Conservation (phyloP, 2,329 filamentous ascomycete genomes). For the Corniculantispora saksenae region DNA sequence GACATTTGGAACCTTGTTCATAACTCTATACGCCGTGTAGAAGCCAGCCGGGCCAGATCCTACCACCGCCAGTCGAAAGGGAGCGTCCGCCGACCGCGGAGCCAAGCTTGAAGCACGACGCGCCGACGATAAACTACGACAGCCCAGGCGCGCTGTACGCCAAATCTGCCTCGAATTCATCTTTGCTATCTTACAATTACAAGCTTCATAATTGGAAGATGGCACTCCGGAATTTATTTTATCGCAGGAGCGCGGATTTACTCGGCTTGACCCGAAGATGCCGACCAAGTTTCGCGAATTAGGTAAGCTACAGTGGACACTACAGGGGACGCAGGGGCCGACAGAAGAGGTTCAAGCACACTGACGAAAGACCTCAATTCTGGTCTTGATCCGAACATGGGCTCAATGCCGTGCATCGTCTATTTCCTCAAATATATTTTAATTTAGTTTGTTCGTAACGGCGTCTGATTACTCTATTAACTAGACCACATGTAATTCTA, state of each 20-base stretch:
- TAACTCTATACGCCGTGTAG: constrained; percentile 85
- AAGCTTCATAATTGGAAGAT: constrained; percentile 8
- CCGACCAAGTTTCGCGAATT: not conserved
- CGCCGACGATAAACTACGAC: not conserved
- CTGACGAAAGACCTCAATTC: too few species aligned
- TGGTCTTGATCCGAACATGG: too few species aligned
- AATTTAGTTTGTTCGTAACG: too few species aligned
- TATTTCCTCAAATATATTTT: too few species aligned
- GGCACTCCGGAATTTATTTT: not conserved
- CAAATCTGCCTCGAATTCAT: not conserved
- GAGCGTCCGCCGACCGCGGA: constrained; percentile 40
- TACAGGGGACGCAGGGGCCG: not conserved
- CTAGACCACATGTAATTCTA: too few species aligned
- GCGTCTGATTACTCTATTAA: too few species aligned
- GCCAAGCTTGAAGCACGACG: not conserved
- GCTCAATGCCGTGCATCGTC: too few species aligned
- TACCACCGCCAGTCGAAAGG: constrained; percentile 81
- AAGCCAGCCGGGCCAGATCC: constrained; percentile 96
- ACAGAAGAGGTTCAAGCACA: not conserved
- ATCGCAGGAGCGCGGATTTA: not conserved
- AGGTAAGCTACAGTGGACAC: not conserved
- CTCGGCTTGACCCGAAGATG: not conserved
- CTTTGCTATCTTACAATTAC: not conserved
- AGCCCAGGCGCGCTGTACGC: constrained; percentile 1
- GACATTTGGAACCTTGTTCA: constrained; percentile 71